Conservation (phyloP, 257 asterid species). For the Solanum dulcamara region DNA sequence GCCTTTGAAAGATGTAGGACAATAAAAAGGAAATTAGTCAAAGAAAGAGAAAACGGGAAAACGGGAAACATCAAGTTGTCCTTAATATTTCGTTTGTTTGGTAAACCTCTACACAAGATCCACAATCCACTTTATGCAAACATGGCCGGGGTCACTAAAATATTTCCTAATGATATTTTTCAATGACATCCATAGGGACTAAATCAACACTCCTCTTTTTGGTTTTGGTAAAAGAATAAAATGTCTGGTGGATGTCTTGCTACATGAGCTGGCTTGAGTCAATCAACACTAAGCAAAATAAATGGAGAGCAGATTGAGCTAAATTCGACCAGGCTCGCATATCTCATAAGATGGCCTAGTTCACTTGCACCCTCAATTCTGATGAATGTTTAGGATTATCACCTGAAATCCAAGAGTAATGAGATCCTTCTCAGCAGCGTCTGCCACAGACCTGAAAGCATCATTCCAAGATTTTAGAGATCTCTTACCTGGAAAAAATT, state of each 20-base stretch:
- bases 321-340: not conserved
- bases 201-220: not conserved
- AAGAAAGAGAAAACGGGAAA: not conserved
- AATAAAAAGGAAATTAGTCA: not conserved
- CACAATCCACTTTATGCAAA: not conserved
- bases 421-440: constrained; percentile 83
- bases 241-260: not conserved
- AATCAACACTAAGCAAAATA: not conserved
- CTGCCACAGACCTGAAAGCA: constrained; percentile 74
- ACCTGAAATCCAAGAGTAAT: constrained; percentile 96
- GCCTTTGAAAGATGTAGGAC: not conserved
- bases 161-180: not conserved
- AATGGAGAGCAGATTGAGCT: not conserved
- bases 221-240: not conserved
- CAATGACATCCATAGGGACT: not conserved
- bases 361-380: not conserved
- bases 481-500: not conserved
- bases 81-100: not conserved
- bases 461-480: not conserved
- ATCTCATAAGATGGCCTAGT: not conserved
- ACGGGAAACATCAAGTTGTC: not conserved
- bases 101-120: not conserved
- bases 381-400: constrained; percentile 15
- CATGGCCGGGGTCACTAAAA: not conserved
- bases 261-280: not conserved